Evolutionary conservation across 2,329 filamentous ascomycete genomes (phyloP), one percentile per base, ranked within the genome.

Genomic region (Alternaria rosae): DNA sequence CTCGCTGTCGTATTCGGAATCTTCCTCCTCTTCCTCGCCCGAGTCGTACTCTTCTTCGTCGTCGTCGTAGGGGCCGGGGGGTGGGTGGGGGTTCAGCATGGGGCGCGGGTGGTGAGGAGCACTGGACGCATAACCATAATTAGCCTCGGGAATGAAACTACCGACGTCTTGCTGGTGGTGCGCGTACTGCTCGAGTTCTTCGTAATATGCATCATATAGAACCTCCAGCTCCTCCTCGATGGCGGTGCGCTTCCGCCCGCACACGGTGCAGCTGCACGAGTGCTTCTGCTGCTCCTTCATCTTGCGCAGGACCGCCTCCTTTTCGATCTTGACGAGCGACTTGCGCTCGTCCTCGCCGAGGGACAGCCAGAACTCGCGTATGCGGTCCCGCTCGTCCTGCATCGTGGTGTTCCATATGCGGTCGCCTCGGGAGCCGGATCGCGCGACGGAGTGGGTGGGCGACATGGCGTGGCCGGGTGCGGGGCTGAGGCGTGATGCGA

Each of bases 201-300:
- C 91, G 78, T 99, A 99, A 81, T 99, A 99, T 66, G 94, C 94
- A 82, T 99, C 95, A 80, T 99, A 99, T 12, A 99, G 87, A 17
- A 97, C 94, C 78, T 99, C 95, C 12, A 99, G 85, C 80, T 99
- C 95, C 81, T 99, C 95, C 81, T 99, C 95, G 70, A 99, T 99
- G 41, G 95, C 95, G 12, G 92, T 97, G 56, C 95, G 89, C 83
- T 99, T 99, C 69, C 95, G 88, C 55, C 95, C 95, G 79, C 95
- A 99, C 42, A 99, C 94, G 5, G 93, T 96, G 81, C 95, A 99
- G 79, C 94, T 97, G 84, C 95, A 99, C 3, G 94, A 98, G 79
- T 98, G 94, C 81, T 98, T 98, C 80, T 99, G 95, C 80, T 99
- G 95, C 80, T 99, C 95, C 85, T 99, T 99, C 95, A 99, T 99